phyloP scores from a whole-genome alignment of 129 eudicot genomes.

The Glebionis coronaria region DNA sequence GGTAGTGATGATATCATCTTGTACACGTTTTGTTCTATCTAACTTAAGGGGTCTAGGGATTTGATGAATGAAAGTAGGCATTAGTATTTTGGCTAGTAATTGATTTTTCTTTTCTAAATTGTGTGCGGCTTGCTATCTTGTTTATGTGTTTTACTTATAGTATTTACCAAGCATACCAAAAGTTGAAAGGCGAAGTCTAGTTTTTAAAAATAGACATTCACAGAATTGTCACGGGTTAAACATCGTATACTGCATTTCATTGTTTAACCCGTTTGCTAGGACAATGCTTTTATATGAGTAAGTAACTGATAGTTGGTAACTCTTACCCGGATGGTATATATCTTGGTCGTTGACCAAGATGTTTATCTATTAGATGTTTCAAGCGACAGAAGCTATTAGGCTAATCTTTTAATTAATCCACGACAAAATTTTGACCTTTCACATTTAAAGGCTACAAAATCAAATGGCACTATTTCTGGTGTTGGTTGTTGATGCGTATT shows the following conservation, averaged over 20 bases:
- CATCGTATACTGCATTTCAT: not conserved
- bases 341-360: not conserved
- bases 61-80: constrained; percentile 12
- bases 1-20: not conserved
- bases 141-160: not conserved
- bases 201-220: not conserved
- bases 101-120: not conserved
- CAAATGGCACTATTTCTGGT: constrained; percentile 1
- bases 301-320: not conserved
- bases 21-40: not conserved
- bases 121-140: not conserved
- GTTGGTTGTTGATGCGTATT: too few species aligned
- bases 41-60: constrained; percentile 5
- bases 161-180: not conserved
- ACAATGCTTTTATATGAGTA: not conserved
- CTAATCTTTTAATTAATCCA: not conserved
- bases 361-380: constrained; percentile 9
- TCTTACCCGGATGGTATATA: too few species aligned
- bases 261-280: not conserved
- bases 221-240: not conserved
- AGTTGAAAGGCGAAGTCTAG: not conserved
- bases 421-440: not conserved
- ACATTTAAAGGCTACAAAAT: too few species aligned
- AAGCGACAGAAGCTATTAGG: constrained; percentile 3
- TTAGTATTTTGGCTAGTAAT: not conserved